Evolutionary conservation across 768 basidiomycete genomes (phyloP), one percentile per base, ranked within the genome.

Genomic region (Leccinellum albellum): DNA sequence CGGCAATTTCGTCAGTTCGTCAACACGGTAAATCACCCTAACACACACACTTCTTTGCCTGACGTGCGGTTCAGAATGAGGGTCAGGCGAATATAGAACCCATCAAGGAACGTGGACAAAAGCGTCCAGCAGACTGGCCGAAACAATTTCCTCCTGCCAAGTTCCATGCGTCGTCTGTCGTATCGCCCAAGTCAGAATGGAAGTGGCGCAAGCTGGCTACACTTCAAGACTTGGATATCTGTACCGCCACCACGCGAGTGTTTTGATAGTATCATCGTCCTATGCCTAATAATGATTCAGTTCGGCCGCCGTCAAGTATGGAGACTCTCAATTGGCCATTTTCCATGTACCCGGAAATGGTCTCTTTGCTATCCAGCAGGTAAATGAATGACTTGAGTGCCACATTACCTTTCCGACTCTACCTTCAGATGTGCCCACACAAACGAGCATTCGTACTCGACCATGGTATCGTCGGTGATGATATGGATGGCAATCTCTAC

Each of bases 331-430:
- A 64, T 70, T 91, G 6, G 87, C 87, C 1, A 75, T 89, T 28
- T 91, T 82, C 67, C 81, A 83, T 64, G 77, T 89, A 21, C 83
- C 86, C 0, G 72, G 73, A 1, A 74, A 78, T 44, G 82, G 82
- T 0, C 79, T 81, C 62, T 89, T 80, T 64, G 85, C 85, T 1
- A 85, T 84, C 2, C 88, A 89, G 65, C 87, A 89, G 69, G 82
- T 87, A 72, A 37, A 9, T n/a, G 17, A n/a, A 37, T 37, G 35
- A 37, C 4, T n/a, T 37, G 35, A 17, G 35, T n/a, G 35, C 8
- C 35, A 8, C 17, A 37, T 37, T 37, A 37, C 35, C 8, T 37
- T 37, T 37, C 17, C 8, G 8, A 37, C 35, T 37, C 17, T 3
- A n/a, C 1, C 21, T 53, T 24, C 23, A 77, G 77, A 76, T 77